Conservation (phyloP, 495 filamentous ascomycete species). For the Podospora appendiculata region DNA sequence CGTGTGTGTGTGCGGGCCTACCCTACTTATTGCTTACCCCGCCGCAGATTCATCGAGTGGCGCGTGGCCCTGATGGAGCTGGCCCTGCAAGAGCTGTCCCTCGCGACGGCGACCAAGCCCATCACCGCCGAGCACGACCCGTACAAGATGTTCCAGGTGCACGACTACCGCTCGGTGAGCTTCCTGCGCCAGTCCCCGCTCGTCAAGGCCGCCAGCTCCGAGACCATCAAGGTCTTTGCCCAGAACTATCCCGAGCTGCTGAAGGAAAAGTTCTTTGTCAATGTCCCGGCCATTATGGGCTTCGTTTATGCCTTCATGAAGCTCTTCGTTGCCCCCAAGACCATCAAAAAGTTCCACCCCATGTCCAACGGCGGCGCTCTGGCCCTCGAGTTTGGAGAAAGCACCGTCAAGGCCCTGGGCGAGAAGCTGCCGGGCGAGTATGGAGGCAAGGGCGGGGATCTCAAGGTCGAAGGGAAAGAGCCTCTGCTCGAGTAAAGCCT, state of each 20-base stretch:
- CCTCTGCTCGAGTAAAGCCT: constrained; percentile 13
- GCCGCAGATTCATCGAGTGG: constrained; percentile 69
- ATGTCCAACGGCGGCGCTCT: constrained; percentile 69
- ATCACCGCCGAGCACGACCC: constrained; percentile 75
- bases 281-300: constrained; percentile 79
- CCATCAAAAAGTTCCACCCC: constrained; percentile 76
- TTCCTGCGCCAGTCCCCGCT: constrained; percentile 67
- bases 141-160: constrained; percentile 82
- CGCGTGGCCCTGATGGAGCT: constrained; percentile 81
- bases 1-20: too few relatives aligned
- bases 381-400: constrained; percentile 49
- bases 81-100: constrained; percentile 59
- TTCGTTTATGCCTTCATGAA: constrained; percentile 79
- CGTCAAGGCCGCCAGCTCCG: constrained; percentile 63
- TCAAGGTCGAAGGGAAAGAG: constrained; percentile 30
- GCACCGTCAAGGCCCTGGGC: constrained; percentile 40
- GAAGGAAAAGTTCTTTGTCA: constrained; percentile 85
- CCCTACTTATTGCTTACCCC: constrained; percentile 12
- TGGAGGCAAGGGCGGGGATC: constrained; percentile 56
- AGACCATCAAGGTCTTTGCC: constrained; percentile 70
- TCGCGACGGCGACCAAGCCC: constrained; percentile 56
- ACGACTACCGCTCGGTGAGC: constrained; percentile 78
- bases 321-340: constrained; percentile 68
- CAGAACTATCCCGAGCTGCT: constrained; percentile 82
- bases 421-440: constrained; percentile 61